These are phyloP conservation scores for Lecanosticta acicola DNA, from an alignment of 2,329 filamentous ascomycete genomes.

Conservation along the genomic window DNA sequence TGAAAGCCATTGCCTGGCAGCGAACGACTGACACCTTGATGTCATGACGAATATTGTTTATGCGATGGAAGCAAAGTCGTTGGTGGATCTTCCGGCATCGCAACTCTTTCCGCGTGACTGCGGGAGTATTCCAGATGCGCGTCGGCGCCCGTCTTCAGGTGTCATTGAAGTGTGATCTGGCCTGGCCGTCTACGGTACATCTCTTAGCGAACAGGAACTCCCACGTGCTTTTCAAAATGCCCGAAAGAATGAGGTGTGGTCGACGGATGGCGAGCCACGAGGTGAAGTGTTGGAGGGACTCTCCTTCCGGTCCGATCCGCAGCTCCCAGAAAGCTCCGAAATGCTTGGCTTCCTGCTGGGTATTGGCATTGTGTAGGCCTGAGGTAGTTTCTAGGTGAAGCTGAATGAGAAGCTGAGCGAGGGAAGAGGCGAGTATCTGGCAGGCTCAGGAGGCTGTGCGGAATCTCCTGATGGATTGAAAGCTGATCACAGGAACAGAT, in stretches of 20 bases:
- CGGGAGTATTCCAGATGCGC: too few relatives aligned
- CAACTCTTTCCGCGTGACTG: too few relatives aligned
- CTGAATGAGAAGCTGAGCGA: conserved; percentile 4
- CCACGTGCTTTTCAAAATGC: background rate
- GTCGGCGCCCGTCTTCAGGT: too few relatives aligned
- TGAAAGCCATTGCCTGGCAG: conserved; percentile 17
- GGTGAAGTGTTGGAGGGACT: conserved; percentile 62
- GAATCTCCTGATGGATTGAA: conserved; percentile 81
- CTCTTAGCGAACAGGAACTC: background rate
- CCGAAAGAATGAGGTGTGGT: too few relatives aligned
- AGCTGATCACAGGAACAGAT: conserved; percentile 72
- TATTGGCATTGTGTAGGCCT: conserved; percentile 37
- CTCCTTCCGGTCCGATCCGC: too few relatives aligned
- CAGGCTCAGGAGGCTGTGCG: conserved; percentile 75
- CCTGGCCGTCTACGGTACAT: too few relatives aligned
- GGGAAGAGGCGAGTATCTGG: conserved; percentile 62
- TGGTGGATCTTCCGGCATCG: too few relatives aligned
- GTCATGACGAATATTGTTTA: too few relatives aligned
- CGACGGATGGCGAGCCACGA: too few relatives aligned
- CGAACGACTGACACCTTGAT: conserved; percentile 7
- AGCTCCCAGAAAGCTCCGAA: conserved; percentile 69
- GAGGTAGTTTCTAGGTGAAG: conserved; percentile 29
- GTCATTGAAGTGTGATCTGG: too few relatives aligned
- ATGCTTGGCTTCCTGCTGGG: conserved; percentile 78
- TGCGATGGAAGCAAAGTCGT: too few relatives aligned